Evolutionary conservation across 2,329 filamentous ascomycete genomes (phyloP), one percentile per base, ranked within the genome.

Genomic region (Sordariomycetes sp.): DNA sequence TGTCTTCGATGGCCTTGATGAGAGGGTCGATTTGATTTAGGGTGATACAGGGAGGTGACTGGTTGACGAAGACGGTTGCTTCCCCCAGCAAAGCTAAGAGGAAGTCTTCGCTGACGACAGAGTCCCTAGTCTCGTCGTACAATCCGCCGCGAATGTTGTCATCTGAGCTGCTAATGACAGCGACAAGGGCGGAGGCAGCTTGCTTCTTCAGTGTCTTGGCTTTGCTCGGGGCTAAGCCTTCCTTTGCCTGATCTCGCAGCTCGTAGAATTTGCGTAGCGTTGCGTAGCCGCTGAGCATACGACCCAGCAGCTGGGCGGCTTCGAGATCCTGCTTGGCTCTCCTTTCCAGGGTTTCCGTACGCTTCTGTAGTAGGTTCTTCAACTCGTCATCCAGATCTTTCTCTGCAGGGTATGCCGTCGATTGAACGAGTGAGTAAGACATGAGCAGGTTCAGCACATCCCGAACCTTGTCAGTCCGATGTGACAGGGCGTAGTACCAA

Each of bases 141-240:
- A 95, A 66, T 2, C 90, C 90, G 36, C 90, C 90, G 37, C 85
- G 83, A 46, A 96, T 94, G 51, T 86, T 90, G 55, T 94, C 87
- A 37, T 85, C 82, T 3, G 90, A 82, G 51, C 84, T 92, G 35
- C 80, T 75, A 46, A 95, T 83, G 38, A 94, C 81, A n/a, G 86
- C 82, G 28, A 86, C 68, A 32, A 96, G 66, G 2, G 86, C 81
- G 28, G 74, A 68, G 0, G 82, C 84, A 5, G 88, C 70, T 43
- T 82, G 75, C 35, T 76, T 74, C 44, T 79, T 82, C 15, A 80
- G 66, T 10, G 72, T 66, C 16, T 79, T 60, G 0, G 78, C 70
- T 38, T 63, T 61, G 17, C 45, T 47, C 20, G 26, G 2, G 10
- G 18, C 12, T 11, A 24, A 6, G 18, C 51, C 46, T n/a, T 49